Percentiles rank a stretch among this genome's conserved stretches.
Conservation (phyloP, 208 protist species). For the Trypanosoma melophagium region DNA sequence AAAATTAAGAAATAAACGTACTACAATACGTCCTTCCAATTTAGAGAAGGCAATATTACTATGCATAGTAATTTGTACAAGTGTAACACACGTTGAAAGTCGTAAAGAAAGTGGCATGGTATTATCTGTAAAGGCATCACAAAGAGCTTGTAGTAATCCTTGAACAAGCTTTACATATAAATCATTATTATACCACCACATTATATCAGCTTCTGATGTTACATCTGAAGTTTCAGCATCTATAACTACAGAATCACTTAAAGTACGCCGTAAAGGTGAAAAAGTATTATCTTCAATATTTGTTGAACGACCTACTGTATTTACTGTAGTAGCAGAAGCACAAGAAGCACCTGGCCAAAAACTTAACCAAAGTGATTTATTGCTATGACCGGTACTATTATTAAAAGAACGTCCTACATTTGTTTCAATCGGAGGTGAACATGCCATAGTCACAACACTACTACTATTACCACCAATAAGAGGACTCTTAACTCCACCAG, state of each 20-base stretch:
- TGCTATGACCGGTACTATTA: too few species aligned
- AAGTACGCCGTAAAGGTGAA: neutral
- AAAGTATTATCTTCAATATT: neutral
- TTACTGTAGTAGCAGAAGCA: neutral
- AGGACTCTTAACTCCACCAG: neutral
- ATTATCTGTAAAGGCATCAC: conserved; percentile 30
- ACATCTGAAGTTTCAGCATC: neutral
- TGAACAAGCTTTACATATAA: conserved; percentile 50
- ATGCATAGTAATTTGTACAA: conserved; percentile 45
- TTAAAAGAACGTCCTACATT: too few species aligned
- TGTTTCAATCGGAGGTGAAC: neutral
- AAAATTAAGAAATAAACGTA: conserved; percentile 50
- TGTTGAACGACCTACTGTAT: neutral
- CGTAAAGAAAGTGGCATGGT: conserved; percentile 42
- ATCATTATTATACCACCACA: conserved; percentile 49
- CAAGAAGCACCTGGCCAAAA: conserved; percentile 3
- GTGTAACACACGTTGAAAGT: conserved; percentile 38
- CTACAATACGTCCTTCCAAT: conserved; percentile 54
- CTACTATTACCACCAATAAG: too few species aligned
- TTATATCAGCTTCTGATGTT: neutral
- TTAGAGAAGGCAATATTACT: conserved; percentile 48
- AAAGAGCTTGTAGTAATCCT: conserved; percentile 44
- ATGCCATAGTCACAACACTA: neutral
- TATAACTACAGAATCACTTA: neutral
- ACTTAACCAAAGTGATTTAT: conserved; percentile 2